phyloP scores from a whole-genome alignment of 108 stramenopile genomes.

The Schizochytrium sp. region DNA sequence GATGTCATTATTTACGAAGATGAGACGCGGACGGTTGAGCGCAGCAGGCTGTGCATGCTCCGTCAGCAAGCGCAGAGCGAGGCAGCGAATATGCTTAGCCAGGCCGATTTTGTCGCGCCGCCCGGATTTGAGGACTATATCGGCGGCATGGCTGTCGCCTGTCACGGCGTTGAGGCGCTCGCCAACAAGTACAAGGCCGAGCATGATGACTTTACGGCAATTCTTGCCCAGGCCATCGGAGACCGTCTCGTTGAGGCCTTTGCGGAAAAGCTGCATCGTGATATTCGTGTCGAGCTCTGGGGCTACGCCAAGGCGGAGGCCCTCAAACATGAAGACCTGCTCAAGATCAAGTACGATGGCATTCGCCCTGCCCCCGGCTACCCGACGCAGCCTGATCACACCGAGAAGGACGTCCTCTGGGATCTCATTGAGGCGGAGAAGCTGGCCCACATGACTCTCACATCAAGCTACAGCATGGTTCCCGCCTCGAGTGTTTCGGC shows the following conservation, averaged over 20 bases:
- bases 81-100: conserved; percentile 79
- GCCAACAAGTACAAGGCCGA: conserved; percentile 41
- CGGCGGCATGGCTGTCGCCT: conserved; percentile 21
- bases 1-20: conserved; percentile 81
- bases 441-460: conserved; percentile 78
- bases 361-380: conserved; percentile 99
- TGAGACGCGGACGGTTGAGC: conserved; percentile 47
- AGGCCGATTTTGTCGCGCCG: conserved; percentile 97
- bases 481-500: conserved; percentile 95
- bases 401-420: conserved; percentile 98
- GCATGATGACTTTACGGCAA: conserved; percentile 96
- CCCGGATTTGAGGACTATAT: conserved; percentile 58
- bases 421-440: conserved; percentile 80
- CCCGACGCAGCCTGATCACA: conserved; percentile 98
- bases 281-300: conserved; percentile 89
- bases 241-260: conserved; percentile 99
- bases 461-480: conserved; percentile 91
- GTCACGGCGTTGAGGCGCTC: not conserved
- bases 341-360: conserved; percentile 98
- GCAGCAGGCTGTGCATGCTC: conserved; percentile 86
- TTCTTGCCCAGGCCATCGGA: conserved; percentile 96
- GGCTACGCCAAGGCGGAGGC: conserved; percentile 84
- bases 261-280: conserved; percentile 95
- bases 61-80: conserved; percentile 99
- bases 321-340: conserved; percentile 75